These are phyloP conservation scores for Xylogone sp. DNA, from an alignment of 2,329 filamentous ascomycete species.

Conservation along the genomic window DNA sequence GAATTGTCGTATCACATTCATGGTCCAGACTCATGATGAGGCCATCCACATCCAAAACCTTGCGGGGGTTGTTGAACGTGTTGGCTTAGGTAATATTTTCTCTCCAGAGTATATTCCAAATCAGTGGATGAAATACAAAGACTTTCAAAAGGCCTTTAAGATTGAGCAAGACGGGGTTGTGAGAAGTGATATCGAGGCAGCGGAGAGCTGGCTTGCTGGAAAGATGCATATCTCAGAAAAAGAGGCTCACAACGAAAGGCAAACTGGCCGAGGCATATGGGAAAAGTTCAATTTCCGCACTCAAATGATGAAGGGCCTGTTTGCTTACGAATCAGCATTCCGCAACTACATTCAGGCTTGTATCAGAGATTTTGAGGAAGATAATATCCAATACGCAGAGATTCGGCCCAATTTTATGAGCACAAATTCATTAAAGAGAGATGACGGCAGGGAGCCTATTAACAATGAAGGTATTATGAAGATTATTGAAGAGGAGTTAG, in stretches of 20 bases:
- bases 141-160: slow-evolving; percentile 36
- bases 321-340: slow-evolving; percentile 64
- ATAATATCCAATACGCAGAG: slow-evolving; percentile 69
- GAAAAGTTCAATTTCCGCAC: slow-evolving; percentile 64
- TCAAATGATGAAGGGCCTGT: slow-evolving; percentile 68
- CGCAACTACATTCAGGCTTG: slow-evolving; percentile 55
- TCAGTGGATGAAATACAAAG: slow-evolving; percentile 40
- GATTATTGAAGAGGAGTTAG: slow-evolving; percentile 53
- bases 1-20: slow-evolving; percentile 24
- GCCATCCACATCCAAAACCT: slow-evolving; percentile 20
- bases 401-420: slow-evolving; percentile 66
- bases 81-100: slow-evolving; percentile 43
- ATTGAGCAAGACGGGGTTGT: slow-evolving; percentile 1
- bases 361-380: slow-evolving; percentile 57
- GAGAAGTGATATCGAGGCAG: slow-evolving; percentile 24
- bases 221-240: slow-evolving; percentile 61
- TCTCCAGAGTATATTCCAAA: slow-evolving; percentile 40
- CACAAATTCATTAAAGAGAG: slow-evolving; percentile 55
- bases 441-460: slow-evolving; percentile 50
- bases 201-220: slow-evolving; percentile 51
- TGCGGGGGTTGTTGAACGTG: slow-evolving; percentile 15
- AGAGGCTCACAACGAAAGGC: slow-evolving; percentile 51
- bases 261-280: slow-evolving; percentile 48
- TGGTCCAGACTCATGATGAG: slow-evolving; percentile 24
- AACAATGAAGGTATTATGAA: slow-evolving; percentile 56